phyloP scores from a whole-genome alignment of 441 rosid species.

The Croton laevigatus region DNA sequence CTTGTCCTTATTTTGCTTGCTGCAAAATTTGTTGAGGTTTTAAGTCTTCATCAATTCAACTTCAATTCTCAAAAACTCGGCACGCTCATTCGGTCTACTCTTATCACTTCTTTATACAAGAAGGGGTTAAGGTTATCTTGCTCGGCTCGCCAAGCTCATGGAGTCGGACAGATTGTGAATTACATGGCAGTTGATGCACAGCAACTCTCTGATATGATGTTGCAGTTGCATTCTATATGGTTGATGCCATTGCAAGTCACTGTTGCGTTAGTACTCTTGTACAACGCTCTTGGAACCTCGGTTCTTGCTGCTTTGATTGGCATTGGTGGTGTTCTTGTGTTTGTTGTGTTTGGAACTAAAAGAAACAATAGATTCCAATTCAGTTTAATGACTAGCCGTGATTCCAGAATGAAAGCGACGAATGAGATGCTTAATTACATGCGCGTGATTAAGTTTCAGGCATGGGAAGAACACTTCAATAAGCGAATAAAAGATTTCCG shows the following conservation, averaged over 20 bases:
- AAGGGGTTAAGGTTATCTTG: conserved; percentile 76
- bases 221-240: conserved; percentile 89
- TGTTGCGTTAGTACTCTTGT: conserved; percentile 67
- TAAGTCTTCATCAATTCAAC: conserved; percentile 72
- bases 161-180: conserved; percentile 93
- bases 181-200: conserved; percentile 99
- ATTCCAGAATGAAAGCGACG: conserved; percentile 86
- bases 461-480: conserved; percentile 91
- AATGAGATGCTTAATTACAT: conserved; percentile 92
- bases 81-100: conserved; percentile 78
- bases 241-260: conserved; percentile 78
- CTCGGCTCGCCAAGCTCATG: conserved; percentile 89
- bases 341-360: conserved; percentile 50
- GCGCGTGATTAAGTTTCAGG: conserved; percentile 95
- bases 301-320: conserved; percentile 62
- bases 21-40: conserved; percentile 78
- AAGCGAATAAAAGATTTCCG: conserved; percentile 67
- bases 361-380: conserved; percentile 68
- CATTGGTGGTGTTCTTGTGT: conserved; percentile 44
- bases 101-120: conserved; percentile 72
- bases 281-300: conserved; percentile 55
- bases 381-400: conserved; percentile 69
- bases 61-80: conserved; percentile 94
- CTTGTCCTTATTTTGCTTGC: conserved; percentile 68
- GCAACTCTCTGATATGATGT: conserved; percentile 94